These are phyloP conservation scores for Pholiota microspora DNA, from an alignment of 768 basidiomycete species.

Conservation along the genomic window DNA sequence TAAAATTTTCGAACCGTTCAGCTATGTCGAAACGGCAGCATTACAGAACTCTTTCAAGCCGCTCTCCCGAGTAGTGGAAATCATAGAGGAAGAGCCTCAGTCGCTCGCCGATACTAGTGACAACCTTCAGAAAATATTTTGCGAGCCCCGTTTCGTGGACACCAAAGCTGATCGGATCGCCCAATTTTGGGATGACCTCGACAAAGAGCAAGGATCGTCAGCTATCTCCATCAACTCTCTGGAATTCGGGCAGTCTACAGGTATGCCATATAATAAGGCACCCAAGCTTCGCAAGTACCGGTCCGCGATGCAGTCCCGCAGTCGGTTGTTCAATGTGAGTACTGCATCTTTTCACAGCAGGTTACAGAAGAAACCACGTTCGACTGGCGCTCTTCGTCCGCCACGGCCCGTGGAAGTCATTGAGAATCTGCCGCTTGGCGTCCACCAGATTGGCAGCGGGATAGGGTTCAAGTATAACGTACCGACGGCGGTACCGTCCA, in stretches of 20 bases:
- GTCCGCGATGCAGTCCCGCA: conserved; percentile 29
- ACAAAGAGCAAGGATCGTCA: conserved; percentile 32
- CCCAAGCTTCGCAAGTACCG: conserved; percentile 38
- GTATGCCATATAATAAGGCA: conserved; percentile 23
- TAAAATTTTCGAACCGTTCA: background rate
- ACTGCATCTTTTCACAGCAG: conserved; percentile 36
- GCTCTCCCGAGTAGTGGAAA: conserved; percentile 2
- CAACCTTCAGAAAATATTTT: background rate
- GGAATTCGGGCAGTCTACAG: conserved; percentile 21
- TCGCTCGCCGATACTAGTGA: conserved; percentile 12
- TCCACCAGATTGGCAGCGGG: conserved; percentile 49
- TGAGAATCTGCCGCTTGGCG: conserved; percentile 39
- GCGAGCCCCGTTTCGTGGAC: background rate
- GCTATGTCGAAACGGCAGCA: background rate
- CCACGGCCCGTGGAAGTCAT: conserved; percentile 23
- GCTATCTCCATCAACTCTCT: conserved; percentile 15
- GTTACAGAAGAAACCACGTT: conserved; percentile 36
- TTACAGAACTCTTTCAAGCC: conserved; percentile 8
- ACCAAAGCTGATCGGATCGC: conserved; percentile 22
- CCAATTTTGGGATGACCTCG: conserved; percentile 46
- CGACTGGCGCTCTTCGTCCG: conserved; percentile 29
- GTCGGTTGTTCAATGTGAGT: conserved; percentile 29
- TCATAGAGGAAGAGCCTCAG: conserved; percentile 19
- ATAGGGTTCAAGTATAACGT: conserved; percentile 48
- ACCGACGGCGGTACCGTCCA: conserved; percentile 24